A percentile compares a stretch with the other conserved stretches of the same genome.
Evolutionary conservation across 345 rosid species (phyloP).

Genomic region (Hibiscus tridactylites): DNA sequence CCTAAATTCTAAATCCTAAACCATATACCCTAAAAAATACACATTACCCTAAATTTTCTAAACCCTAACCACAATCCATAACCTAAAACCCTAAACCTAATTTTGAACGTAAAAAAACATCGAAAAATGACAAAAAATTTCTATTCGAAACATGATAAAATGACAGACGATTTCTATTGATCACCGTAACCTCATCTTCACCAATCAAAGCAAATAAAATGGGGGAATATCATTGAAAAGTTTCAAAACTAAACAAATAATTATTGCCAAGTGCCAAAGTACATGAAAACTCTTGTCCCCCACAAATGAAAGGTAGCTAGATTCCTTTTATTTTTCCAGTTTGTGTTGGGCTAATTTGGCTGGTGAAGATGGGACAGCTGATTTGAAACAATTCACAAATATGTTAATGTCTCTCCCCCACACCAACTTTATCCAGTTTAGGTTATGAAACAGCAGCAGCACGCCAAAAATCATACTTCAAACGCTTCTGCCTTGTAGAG

Average conservation of each 20-base stretch:
- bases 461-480: neutral
- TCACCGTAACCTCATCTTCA: too few relatives aligned
- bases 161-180: too few relatives aligned
- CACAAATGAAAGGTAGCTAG: neutral
- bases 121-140: too few relatives aligned
- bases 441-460: neutral
- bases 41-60: too few relatives aligned
- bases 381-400: conserved; percentile 3
- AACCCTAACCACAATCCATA: too few relatives aligned
- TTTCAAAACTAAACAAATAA: too few relatives aligned
- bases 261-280: neutral
- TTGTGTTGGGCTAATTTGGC: neutral
- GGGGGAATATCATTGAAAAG: too few relatives aligned
- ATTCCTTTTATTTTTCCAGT: neutral
- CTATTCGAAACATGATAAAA: too few relatives aligned
- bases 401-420: neutral
- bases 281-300: neutral
- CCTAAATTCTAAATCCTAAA: too few relatives aligned
- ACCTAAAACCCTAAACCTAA: too few relatives aligned
- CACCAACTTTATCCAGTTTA: conserved; percentile 1
- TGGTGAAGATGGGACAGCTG: conserved; percentile 6
- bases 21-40: too few relatives aligned
- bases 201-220: neutral
- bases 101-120: too few relatives aligned
- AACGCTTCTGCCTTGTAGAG: neutral